phyloP scores from a whole-genome alignment of 306 rosid genomes.

The Quercus glauca region DNA sequence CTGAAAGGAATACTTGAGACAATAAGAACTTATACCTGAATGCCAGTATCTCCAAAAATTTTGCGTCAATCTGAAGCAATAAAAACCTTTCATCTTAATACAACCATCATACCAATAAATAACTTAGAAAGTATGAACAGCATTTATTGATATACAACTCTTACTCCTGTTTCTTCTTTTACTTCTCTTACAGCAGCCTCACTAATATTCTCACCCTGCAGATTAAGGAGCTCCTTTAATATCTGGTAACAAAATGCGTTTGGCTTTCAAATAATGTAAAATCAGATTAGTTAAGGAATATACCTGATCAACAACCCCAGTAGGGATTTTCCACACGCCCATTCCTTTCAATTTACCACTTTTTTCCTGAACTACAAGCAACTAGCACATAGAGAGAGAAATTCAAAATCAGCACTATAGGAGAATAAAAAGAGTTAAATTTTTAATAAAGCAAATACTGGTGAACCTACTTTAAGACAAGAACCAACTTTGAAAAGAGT shows the following conservation, averaged over 20 bases:
- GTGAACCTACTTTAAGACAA: neutral
- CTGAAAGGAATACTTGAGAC: neutral
- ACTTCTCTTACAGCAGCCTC: slow-evolving; percentile 51
- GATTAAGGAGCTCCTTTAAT: neutral
- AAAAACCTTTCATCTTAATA: neutral
- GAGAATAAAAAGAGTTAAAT: neutral
- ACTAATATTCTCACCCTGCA: slow-evolving; percentile 54
- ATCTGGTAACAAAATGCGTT: slow-evolving; percentile 11
- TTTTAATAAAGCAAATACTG: neutral
- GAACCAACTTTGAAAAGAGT: neutral
- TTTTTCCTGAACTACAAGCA: slow-evolving; percentile 52
- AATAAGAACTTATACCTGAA: slow-evolving; percentile 35
- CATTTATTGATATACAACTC: slow-evolving; percentile 10
- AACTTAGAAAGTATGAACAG: slow-evolving; percentile 1
- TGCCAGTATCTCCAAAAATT: slow-evolving; percentile 47
- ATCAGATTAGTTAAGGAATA: slow-evolving; percentile 6
- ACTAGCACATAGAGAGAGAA: neutral
- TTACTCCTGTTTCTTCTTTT: slow-evolving; percentile 61
- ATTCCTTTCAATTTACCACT: slow-evolving; percentile 43
- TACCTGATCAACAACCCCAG: slow-evolving; percentile 55
- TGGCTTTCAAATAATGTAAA: neutral
- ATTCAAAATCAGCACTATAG: neutral
- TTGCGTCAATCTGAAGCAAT: slow-evolving; percentile 43
- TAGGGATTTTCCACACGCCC: slow-evolving; percentile 54
- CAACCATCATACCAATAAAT: slow-evolving; percentile 2